Evolutionary conservation across 306 rosid genomes (phyloP), one percentile per base, ranked within the genome.

Genomic region (Trichosanthes cucumerina): DNA sequence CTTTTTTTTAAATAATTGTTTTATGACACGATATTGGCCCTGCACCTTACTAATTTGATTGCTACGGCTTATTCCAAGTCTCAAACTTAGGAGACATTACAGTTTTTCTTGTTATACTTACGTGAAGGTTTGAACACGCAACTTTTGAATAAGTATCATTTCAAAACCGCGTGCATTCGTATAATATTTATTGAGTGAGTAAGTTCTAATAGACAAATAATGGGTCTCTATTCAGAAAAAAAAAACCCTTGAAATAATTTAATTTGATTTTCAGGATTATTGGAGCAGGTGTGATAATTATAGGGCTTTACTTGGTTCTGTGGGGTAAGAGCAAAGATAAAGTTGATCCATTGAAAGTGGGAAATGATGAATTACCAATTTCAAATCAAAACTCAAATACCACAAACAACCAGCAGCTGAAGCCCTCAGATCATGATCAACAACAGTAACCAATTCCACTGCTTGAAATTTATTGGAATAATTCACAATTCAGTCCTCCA

Each of bases 301-400:
- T 47, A 28, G 77, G 77, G 14, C 77, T 72, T 24, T 72, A 72
- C 77, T 26, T 72, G 58, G 77, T 72, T 24, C n/a, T 72, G 77
- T 72, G 77, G 77, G 77, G 77, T 0, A 72, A 72, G 24, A 72
- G 77, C 23, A 72, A 72, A 44, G 77, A 72, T 47, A 3, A 72
- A 10, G 0, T 46, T 47, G n/a, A n/a, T n/a, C 58, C 11, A 72
- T 26, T 47, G 3, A 72, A 72, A 72, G 12, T 43, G 34, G 33
- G 10, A 4, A 38, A 6, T 39, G n/a, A 69, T 2, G 34, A 69
- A 43, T 41, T 72, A 28, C 77, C 77, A 47, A 72, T 41, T 47
- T 72, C 77, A 72, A 10, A 46, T 59, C 56, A 46, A 46, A 28
- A 46, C 59, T 69, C 75, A 72, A 26, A 24, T 2, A 44, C 41